These are phyloP conservation scores for Spathaspora sp. DNA, from an alignment of 805 yeast species.

Conservation along the genomic window DNA sequence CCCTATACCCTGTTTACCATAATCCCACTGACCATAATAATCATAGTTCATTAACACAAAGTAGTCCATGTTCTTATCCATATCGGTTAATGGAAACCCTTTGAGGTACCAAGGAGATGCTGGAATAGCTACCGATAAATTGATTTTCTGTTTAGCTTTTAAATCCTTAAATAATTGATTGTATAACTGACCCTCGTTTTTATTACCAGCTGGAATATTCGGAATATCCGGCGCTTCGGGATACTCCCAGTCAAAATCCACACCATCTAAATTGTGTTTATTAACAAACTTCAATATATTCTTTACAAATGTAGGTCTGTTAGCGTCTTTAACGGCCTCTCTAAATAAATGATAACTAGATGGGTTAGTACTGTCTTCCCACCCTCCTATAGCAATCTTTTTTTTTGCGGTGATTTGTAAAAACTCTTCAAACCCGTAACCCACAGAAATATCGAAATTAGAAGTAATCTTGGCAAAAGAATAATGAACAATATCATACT, in stretches of 20 bases:
- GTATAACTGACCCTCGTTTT: constrained; percentile 10
- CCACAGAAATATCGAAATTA: too few relatives aligned
- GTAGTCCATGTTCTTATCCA: constrained; percentile 13
- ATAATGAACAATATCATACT: too few relatives aligned
- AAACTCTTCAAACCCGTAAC: too few relatives aligned
- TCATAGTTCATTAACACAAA: constrained; percentile 17
- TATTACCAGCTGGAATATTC: too few relatives aligned
- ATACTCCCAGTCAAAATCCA: constrained; percentile 20
- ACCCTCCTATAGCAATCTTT: constrained; percentile 15
- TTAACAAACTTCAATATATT: constrained; percentile 11
- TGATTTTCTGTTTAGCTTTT: constrained; percentile 8
- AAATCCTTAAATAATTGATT: constrained; percentile 10
- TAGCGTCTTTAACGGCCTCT: constrained; percentile 8
- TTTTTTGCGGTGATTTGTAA: constrained; percentile 1
- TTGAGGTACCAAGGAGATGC: constrained; percentile 14
- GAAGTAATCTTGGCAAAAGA: too few relatives aligned
- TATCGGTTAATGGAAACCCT: constrained; percentile 12
- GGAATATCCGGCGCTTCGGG: constrained; percentile 10
- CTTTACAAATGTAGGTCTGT: constrained; percentile 12
- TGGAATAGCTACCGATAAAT: constrained; percentile 16
- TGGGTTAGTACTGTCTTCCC: constrained; percentile 12
- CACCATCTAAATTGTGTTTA: constrained; percentile 14
- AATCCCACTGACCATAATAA: constrained; percentile 12
- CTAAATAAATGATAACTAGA: constrained; percentile 11
- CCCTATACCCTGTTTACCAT: constrained; percentile 1